phyloP scores from a whole-genome alignment of 2,329 filamentous ascomycete species.

The Ophiostoma angusticollis region DNA sequence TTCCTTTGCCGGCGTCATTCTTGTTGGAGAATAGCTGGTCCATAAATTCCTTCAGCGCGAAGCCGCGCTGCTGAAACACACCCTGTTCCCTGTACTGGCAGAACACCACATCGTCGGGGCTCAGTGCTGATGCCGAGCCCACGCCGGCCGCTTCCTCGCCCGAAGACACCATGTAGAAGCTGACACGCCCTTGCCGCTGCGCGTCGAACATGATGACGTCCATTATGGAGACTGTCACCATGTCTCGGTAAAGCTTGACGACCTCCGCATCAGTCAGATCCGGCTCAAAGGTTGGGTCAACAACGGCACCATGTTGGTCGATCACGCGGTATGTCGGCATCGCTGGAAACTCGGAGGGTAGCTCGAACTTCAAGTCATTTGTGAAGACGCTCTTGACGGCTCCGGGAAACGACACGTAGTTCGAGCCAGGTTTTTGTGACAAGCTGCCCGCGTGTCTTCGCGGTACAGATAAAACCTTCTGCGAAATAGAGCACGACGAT shows the following conservation, averaged over 20 bases:
- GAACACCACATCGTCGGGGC: conserved; percentile 80
- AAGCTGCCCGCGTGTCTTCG: conserved; percentile 30
- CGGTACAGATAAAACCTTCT: not conserved
- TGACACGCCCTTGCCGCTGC: conserved; percentile 82
- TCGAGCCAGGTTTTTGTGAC: conserved; percentile 43
- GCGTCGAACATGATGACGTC: conserved; percentile 97
- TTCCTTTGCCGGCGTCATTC: conserved; percentile 64
- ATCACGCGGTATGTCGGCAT: conserved; percentile 88
- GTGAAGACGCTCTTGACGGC: conserved; percentile 92
- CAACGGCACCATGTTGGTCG: conserved; percentile 72
- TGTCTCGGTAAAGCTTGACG: conserved; percentile 49
- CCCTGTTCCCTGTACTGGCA: conserved; percentile 92
- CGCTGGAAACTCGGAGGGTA: conserved; percentile 56
- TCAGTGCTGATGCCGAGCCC: conserved; percentile 71
- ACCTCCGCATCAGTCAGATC: conserved; percentile 55
- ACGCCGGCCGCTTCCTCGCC: conserved; percentile 92
- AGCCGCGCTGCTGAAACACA: conserved; percentile 80
- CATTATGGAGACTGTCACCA: conserved; percentile 68
- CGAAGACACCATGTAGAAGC: conserved; percentile 95
- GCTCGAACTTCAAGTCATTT: conserved; percentile 61
- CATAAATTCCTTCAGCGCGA: conserved; percentile 84
- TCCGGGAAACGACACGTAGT: conserved; percentile 69
- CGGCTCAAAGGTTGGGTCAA: conserved; percentile 58
- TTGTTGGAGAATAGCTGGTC: conserved; percentile 82
- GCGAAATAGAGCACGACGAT: not conserved